Percentiles rank a stretch among this genome's conserved stretches.
These are phyloP conservation scores for Ophiostoma perfectum DNA, from an alignment of 2,329 filamentous ascomycete species.

Conservation along the genomic window DNA sequence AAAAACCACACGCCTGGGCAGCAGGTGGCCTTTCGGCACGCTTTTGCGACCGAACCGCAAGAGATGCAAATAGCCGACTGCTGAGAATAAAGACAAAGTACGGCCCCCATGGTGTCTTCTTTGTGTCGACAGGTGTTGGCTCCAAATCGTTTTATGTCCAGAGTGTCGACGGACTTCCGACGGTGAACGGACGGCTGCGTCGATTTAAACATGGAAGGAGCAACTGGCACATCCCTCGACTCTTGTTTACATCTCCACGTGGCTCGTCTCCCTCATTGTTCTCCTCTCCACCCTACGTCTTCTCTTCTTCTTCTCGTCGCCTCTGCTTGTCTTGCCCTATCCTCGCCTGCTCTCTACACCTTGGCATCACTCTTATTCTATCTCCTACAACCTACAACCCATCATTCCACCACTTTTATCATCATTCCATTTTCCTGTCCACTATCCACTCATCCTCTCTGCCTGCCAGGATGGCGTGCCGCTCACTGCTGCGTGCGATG, in stretches of 20 bases:
- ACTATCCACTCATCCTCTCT: neutral
- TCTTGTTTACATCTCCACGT: neutral
- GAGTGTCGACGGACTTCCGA: neutral
- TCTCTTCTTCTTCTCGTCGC: neutral
- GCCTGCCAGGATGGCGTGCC: neutral
- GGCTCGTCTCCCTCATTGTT: conserved; percentile 14
- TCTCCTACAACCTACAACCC: neutral
- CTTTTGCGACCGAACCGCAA: neutral
- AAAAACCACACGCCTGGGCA: neutral
- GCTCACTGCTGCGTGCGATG: neutral
- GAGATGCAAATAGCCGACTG: neutral
- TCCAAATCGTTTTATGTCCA: neutral
- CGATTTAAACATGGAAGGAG: neutral
- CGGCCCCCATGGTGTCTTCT: neutral
- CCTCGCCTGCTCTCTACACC: neutral
- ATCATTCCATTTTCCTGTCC: neutral
- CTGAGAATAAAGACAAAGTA: neutral
- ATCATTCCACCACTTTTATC: neutral
- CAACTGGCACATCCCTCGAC: neutral
- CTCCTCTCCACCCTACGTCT: conserved; percentile 29
- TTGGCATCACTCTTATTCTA: neutral
- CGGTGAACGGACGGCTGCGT: neutral
- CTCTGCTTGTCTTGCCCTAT: neutral
- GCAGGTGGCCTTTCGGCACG: neutral
- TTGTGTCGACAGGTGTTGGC: neutral